Evolutionary conservation across 2,329 filamentous ascomycete genomes (phyloP), one percentile per base, ranked within the genome.

Genomic region (Monosporascus sp.): DNA sequence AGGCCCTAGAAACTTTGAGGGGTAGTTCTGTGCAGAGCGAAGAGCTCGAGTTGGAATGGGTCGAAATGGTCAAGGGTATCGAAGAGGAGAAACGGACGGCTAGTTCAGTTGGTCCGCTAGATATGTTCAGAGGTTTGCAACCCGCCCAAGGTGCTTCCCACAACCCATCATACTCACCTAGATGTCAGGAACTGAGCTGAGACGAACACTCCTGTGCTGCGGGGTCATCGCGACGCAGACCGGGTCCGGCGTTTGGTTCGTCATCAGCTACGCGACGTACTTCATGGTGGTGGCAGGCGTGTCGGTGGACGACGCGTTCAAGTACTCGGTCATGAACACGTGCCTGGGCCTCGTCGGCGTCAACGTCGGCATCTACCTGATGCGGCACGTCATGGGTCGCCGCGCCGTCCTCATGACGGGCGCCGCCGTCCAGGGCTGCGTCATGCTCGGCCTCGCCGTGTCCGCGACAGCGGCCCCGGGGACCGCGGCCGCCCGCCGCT

Each of bases 241-340:
- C 0, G 72, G 68, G 0, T 68, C 72, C 1, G 77, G 77, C 4
- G 70, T 73, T 0, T 79, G 76, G 74, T 80, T 78, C 59, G 63
- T 78, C 44, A 78, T 79, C 56, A 74, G 70, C 41, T 80, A 79
- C 55, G 65, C 72, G 7, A 78, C 77, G 3, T 79, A 79, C 60
- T 80, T 76, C 61, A 68, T 75, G 60, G 69, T 69, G 22, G 70
- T 76, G 0, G 68, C 71, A 2, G 74, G 74, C 1, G 58, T 73
- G 31, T 58, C 61, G 5, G 69, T 76, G 27, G 63, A 69, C 27
- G 69, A 76, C 24, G 69, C 77, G 1, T 81, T 80, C 63, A 69
- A 74, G 46, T 79, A 73, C 60, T 71, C 71, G 7, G 72, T 81
- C 48, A 74, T 80, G 70, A 76, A 74, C 55, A 75, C 73, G 4